A percentile compares a stretch with the other conserved stretches of the same genome.
Conservation (phyloP, 1,139 yeast genomes). For the Candida dubliniensis region DNA sequence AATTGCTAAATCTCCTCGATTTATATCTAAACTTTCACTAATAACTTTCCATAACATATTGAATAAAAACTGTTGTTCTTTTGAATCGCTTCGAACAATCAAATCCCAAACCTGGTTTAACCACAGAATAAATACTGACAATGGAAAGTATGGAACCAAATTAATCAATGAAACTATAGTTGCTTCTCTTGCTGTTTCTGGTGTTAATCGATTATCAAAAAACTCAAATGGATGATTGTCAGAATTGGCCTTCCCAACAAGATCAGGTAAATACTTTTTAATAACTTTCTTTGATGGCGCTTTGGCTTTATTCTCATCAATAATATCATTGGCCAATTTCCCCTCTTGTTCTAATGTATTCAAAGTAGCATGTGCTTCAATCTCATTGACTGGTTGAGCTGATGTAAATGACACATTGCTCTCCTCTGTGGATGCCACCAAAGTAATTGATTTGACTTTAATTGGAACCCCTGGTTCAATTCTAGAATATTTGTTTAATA, state of each 20-base stretch:
- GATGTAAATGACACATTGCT: constrained; percentile 26
- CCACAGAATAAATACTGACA: constrained; percentile 47
- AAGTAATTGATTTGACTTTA: constrained; percentile 10
- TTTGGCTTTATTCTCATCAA: constrained; percentile 34
- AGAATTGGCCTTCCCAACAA: constrained; percentile 12
- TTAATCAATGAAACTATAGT: constrained; percentile 48
- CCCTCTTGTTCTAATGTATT: constrained; percentile 27
- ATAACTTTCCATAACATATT: constrained; percentile 40
- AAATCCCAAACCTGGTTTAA: constrained; percentile 45
- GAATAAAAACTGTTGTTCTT: constrained; percentile 30
- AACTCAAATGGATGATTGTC: constrained; percentile 13
- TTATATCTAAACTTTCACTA: constrained; percentile 54
- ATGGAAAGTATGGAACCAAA: constrained; percentile 55
- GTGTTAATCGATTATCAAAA: constrained; percentile 26
- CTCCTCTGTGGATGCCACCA: constrained; percentile 7
- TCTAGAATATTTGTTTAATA: constrained; percentile 39
- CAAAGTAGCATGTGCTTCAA: constrained; percentile 39
- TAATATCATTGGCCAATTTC: constrained; percentile 23
- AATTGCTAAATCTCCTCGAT: constrained; percentile 61
- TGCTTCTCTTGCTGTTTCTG: constrained; percentile 55
- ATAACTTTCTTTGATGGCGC: constrained; percentile 14
- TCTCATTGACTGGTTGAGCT: constrained; percentile 41
- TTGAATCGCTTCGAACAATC: constrained; percentile 39
- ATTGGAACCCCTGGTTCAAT: constrained; percentile 32
- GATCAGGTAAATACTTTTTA: constrained; percentile 20